Evolutionary conservation across 441 rosid species (phyloP), one percentile per base, ranked within the genome.

Genomic region (Bruguiera hainesii): DNA sequence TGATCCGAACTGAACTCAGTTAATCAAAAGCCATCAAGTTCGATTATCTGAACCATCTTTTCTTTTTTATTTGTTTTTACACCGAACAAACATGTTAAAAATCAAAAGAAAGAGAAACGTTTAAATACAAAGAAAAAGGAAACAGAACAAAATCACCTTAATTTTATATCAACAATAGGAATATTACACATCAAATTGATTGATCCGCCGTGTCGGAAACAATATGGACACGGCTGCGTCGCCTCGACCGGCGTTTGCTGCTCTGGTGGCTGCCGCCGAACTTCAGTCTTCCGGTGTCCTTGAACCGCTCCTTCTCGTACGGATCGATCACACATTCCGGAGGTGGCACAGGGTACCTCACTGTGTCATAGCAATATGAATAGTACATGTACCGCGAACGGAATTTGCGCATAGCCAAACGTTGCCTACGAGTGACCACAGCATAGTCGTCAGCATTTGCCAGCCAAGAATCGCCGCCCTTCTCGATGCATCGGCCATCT

Each of bases 381-480:
- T 94, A 94, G 58, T 91, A 94, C 90, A 91, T 89, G 53, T 73
- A 84, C 18, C 79, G 85, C 20, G 82, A 84, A 1, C 98, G 83
- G 50, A 91, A 89, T 25, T 63, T 71, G 1, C 84, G 84, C 98
- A 94, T 94, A 18, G 92, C 81, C 0, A 69, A 30, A 0, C 85
- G 83, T 29, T 73, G 83, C 16, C 58, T 37, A 0, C 78, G 77
- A 0, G 90, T 81, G 51, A 94, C 63, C 28, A 59, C 8, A 3
- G 85, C 62, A 48, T 75, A 80, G 31, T 82, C 87, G 7, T 80
- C 82, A 19, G 48, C 48, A 3, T 70, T 57, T 5, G 72, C 77
- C 1, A 91, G 85, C 9, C 71, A 65, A 0, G 70, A 66, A 0
- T 76, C 68, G 3, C 48, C 16, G 48, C 46, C 15, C 15, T 37